A percentile compares a stretch with the other conserved stretches of the same genome.
phyloP scores from a whole-genome alignment of 2,329 filamentous ascomycete genomes.

The Elsinoe fawcettii region DNA sequence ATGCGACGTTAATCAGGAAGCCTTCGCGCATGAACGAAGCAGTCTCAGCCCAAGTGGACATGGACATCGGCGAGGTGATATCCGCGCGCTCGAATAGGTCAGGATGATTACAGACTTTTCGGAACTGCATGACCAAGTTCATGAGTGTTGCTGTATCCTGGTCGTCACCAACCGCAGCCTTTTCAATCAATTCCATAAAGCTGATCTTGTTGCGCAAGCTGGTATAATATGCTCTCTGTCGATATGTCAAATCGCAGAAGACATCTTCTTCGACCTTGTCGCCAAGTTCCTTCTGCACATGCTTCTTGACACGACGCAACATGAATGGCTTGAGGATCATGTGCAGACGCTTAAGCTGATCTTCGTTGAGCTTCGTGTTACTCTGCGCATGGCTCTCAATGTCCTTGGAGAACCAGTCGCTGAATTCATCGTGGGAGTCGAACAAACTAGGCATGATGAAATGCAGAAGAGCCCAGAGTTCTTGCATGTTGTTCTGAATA shows the following conservation, averaged over 20 bases:
- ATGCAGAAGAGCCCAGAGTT: constrained; percentile 92
- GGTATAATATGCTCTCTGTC: constrained; percentile 86
- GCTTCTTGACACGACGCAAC: constrained; percentile 98
- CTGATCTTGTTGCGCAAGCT: constrained; percentile 95
- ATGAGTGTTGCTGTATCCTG: constrained; percentile 92
- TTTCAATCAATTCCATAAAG: constrained; percentile 97
- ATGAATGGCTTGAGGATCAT: constrained; percentile 99
- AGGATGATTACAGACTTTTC: constrained; percentile 97
- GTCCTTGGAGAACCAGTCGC: constrained; percentile 89
- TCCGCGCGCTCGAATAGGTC: constrained; percentile 95
- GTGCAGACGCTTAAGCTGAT: constrained; percentile 90
- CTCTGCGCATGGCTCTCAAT: constrained; percentile 98
- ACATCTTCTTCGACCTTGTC: constrained; percentile 98
- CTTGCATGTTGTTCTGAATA: constrained; percentile 99
- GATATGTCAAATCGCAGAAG: constrained; percentile 93
- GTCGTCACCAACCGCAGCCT: constrained; percentile 88
- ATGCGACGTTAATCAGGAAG: constrained; percentile 66
- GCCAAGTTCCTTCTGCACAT: constrained; percentile 96
- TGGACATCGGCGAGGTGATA: constrained; percentile 75
- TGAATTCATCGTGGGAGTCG: constrained; percentile 87
- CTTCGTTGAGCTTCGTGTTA: constrained; percentile 98
- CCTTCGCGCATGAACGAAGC: constrained; percentile 92
- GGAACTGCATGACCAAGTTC: constrained; percentile 99
- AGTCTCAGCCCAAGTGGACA: constrained; percentile 85
- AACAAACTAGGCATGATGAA: constrained; percentile 99